Base-by-base conservation (phyloP, 2,329 filamentous ascomycete genomes). In the Cyphellophora attinorum region DNA sequence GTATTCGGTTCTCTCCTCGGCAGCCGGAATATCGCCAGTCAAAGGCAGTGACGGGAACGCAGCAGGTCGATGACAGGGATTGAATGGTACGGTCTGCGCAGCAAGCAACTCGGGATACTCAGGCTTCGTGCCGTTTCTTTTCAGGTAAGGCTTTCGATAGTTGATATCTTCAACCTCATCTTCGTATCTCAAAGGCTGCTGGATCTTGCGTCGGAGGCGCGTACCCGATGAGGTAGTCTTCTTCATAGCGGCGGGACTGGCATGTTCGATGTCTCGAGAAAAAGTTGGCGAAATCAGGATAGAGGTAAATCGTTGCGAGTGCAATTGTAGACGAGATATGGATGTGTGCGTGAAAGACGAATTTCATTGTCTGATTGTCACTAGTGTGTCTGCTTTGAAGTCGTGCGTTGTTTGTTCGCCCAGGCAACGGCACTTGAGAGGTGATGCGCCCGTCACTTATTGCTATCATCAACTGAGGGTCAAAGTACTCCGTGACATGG, bases 21-120 rank as follows among this genome's bases (percentile, higher is more conserved):
- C n/a, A 25, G 21, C 8, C n/a, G 21, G 21, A 25, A 25, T 25
- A n/a, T n/a, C n/a, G 21, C 21, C 13, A 6, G 18, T 36, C 30
- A 44, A 32, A 27, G 39, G 40, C 12, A 61, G 35, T 5, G 56
- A 62, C 14, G 62, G 62, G 36, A 65, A 65, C 5, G 54, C 56
- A 19, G 61, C 61, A 28, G 61, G 56, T 27, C 55, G 57, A 11
- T 57, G 44, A 28, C 57, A 48, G 6, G 62, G 59, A 41, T 64
- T 49, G 38, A 52, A 65, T 12, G 41, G 31, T 27, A 45, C 28
- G 14, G 37, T 16, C 11, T 33, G 30, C 3, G 19, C 27, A 30
- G 25, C 19, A 17, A 45, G 29, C 21, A 40, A 28, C 5, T 28
- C 31, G 54, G 53, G 31, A 52, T 45, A 41, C 40, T 48, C 4